Conservation (phyloP, 306 rosid genomes). For the Lathyrus oleraceus region DNA sequence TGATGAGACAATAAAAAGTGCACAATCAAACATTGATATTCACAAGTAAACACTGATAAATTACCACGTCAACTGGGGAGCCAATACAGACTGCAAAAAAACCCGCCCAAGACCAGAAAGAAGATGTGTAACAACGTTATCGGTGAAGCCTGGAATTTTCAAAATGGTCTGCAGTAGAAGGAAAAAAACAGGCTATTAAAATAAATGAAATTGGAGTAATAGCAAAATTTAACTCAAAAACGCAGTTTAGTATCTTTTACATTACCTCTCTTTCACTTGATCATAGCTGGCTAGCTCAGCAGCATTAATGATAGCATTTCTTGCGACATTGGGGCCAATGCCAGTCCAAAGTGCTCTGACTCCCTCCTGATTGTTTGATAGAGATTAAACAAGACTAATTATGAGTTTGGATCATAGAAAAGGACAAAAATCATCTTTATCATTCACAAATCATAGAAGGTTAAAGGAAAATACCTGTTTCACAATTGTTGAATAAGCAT, state of each 20-base stretch:
- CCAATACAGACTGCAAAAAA: slow-evolving; percentile 96
- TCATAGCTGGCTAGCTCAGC: slow-evolving; percentile 98
- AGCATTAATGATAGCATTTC: slow-evolving; percentile 95
- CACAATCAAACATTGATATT: not conserved
- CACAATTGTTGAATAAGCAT: slow-evolving; percentile 91
- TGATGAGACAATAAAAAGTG: not conserved
- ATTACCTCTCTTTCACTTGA: slow-evolving; percentile 91
- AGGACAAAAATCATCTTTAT: not conserved
- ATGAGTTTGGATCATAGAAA: slow-evolving; percentile 9
- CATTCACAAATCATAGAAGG: slow-evolving; percentile 20
- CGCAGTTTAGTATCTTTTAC: not conserved
- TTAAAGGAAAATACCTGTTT: slow-evolving; percentile 61
- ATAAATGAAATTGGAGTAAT: not conserved
- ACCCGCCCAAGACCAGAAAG: slow-evolving; percentile 92
- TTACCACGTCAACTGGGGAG: slow-evolving; percentile 99
- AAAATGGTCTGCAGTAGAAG: slow-evolving; percentile 75
- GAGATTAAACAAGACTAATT: slow-evolving; percentile 13
- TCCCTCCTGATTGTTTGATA: slow-evolving; percentile 67
- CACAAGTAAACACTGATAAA: not conserved
- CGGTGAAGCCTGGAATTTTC: slow-evolving; percentile 93
- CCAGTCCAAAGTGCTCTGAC: slow-evolving; percentile 95
- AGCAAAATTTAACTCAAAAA: slow-evolving; percentile 28
- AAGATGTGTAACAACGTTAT: slow-evolving; percentile 85
- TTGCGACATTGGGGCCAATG: slow-evolving; percentile 86
- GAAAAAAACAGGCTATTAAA: not conserved